Evolutionary conservation across 2,329 filamentous ascomycete species (phyloP).

Genomic region (Arachnopeziza araneosa): DNA sequence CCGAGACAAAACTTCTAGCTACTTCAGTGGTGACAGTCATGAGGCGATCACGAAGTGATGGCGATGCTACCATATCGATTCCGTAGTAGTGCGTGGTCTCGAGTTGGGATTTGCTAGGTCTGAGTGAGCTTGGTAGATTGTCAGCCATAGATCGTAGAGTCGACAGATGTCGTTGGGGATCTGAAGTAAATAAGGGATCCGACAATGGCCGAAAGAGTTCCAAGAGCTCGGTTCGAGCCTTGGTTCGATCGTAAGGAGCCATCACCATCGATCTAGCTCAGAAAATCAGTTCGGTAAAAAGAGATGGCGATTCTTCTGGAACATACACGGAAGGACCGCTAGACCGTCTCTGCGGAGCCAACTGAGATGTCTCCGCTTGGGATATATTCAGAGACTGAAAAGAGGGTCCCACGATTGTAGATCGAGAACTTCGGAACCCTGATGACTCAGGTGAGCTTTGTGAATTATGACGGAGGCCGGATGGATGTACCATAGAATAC

Average conservation of each 20-base stretch:
- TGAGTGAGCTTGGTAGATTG: slow-evolving; percentile 31
- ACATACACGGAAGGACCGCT: slow-evolving; percentile 18
- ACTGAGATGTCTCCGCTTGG: slow-evolving; percentile 17
- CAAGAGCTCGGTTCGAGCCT: slow-evolving; percentile 32
- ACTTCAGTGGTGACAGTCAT: slow-evolving; percentile 33
- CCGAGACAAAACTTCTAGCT: slow-evolving; percentile 33
- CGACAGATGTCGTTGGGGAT: slow-evolving; percentile 32
- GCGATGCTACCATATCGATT: slow-evolving; percentile 39
- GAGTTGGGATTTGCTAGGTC: slow-evolving; percentile 36
- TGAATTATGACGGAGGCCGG: slow-evolving; percentile 32
- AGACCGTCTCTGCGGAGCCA: slow-evolving; percentile 13
- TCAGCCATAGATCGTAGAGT: slow-evolving; percentile 28
- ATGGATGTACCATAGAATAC: slow-evolving; percentile 32
- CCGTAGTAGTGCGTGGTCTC: slow-evolving; percentile 36
- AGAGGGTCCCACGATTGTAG: slow-evolving; percentile 28
- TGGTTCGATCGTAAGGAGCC: slow-evolving; percentile 31
- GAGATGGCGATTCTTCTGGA: background rate
- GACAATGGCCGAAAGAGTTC: slow-evolving; percentile 32
- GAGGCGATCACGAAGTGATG: slow-evolving; percentile 34
- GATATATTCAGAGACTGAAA: slow-evolving; percentile 31
- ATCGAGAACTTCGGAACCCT: slow-evolving; percentile 31
- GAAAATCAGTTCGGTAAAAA: slow-evolving; percentile 16
- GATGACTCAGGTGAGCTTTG: slow-evolving; percentile 34
- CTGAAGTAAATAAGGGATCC: slow-evolving; percentile 30
- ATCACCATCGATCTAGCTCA: slow-evolving; percentile 26